A percentile compares a stretch with the other conserved stretches of the same genome.
phyloP scores from a whole-genome alignment of 805 yeast species.

The Candida caryicola region DNA sequence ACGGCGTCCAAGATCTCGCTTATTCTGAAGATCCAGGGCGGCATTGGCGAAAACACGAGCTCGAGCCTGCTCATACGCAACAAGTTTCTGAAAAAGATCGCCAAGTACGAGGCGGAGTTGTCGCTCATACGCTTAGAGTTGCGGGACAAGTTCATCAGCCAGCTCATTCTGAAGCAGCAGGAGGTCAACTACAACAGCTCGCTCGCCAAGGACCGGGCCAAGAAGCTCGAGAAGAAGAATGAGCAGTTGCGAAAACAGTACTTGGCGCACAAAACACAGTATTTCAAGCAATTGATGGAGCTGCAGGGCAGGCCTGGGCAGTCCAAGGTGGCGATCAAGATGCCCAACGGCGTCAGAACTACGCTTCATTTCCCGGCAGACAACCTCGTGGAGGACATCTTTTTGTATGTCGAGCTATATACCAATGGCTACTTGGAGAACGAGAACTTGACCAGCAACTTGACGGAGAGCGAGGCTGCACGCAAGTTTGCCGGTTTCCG shows the following conservation, averaged over 20 bases:
- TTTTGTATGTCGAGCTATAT: slow-evolving; percentile 32
- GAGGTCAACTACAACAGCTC: slow-evolving; percentile 75
- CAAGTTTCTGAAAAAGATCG: slow-evolving; percentile 45
- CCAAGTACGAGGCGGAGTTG: slow-evolving; percentile 61
- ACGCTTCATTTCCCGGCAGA: slow-evolving; percentile 32
- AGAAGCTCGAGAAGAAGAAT: slow-evolving; percentile 30
- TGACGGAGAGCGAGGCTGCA: slow-evolving; percentile 22
- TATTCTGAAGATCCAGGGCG: slow-evolving; percentile 63
- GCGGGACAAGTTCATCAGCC: slow-evolving; percentile 55
- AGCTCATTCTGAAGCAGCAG: slow-evolving; percentile 64
- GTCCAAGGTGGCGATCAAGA: slow-evolving; percentile 69
- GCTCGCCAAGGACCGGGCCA: slow-evolving; percentile 60
- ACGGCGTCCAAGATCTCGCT: slow-evolving; percentile 58
- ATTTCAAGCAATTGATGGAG: slow-evolving; percentile 24
- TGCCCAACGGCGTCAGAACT: slow-evolving; percentile 60
- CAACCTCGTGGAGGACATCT: slow-evolving; percentile 28
- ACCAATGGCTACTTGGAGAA: slow-evolving; percentile 41
- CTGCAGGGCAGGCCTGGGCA: slow-evolving; percentile 16
- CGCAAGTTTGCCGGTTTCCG: slow-evolving; percentile 21
- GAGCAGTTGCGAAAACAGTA: slow-evolving; percentile 38
- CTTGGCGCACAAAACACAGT: slow-evolving; percentile 25
- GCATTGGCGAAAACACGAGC: slow-evolving; percentile 42
- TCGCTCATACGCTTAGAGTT: slow-evolving; percentile 59
- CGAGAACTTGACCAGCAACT: slow-evolving; percentile 13
- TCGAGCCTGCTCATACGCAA: slow-evolving; percentile 29